Evolutionary conservation across 345 rosid species (phyloP), one percentile per base, ranked within the genome.

Genomic region (Kernera saxatilis): DNA sequence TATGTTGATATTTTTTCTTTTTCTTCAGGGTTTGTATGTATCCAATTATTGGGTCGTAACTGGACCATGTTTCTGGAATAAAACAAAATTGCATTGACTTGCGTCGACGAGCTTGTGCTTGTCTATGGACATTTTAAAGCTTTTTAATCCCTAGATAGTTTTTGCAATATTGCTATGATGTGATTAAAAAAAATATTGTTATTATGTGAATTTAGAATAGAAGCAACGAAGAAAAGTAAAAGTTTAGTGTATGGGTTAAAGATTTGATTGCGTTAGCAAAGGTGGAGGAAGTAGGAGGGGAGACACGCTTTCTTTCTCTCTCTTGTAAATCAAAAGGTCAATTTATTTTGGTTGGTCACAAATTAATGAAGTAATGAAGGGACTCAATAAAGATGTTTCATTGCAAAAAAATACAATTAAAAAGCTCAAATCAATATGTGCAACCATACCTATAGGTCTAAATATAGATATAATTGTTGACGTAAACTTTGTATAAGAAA

Each of bases 311-410:
- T 46, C 71, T 51, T 8, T 48, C 44, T 46, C 21, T 36, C 3
- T 69, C 48, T 44, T 45, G 37, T 41, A 6, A 53, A 63, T 63
- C 7, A 71, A 50, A 65, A 65, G 65, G 59, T 73, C 77, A 19
- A 46, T 65, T 48, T 73, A 44, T 74, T 58, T 58, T 67, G 73
- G 78, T 67, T 74, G 73, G 73, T 74, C 69, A 74, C 68, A 49
- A 67, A 50, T 50, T 32, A 67, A 67, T 67, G 72, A 39, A 15
- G 17, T 32, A 67, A 67, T 67, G 72, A 39, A 15, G 17, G 22
- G 46, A 55, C 33, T 65, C 67, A 46, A 65, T 55, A 36, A 26
- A 65, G 59, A 55, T 56, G 66, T 73, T 65, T 39, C 66, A 30
- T 58, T 39, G 45, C 61, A 15, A 51, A 37, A 25, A 8, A 33